Evolutionary conservation across 108 stramenopile species (phyloP), one percentile per base, ranked within the genome.

Genomic region (Skeletonema costatum): DNA sequence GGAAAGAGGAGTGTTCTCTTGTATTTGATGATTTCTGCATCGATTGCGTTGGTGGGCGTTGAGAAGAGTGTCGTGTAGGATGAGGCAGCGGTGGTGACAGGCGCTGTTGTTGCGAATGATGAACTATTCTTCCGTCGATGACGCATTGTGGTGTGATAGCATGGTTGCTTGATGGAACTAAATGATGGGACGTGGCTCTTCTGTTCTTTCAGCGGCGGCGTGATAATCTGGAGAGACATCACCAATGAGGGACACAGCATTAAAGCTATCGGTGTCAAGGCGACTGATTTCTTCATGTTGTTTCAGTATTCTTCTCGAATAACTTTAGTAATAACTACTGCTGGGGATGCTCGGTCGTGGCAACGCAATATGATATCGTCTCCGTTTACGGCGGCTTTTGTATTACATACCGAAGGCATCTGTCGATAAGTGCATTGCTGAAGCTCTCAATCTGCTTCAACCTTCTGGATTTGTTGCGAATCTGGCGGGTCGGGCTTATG

Each of bases 11-110:
- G 53, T 56, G 25, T 56, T 9, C 53, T 6, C 9, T 56, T 56
- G 25, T 19, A 56, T 17, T 38, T 38, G 62, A 66, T 60, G 1
- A 73, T 59, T 66, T 80, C 72, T 51, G 46, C 69, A 60, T 80
- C 72, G 12, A 74, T 68, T 41, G 68, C 32, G 14, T 81, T 58
- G 19, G 14, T 51, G 9, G 33, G 33, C 7, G 63, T 64, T 60
- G 64, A 48, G 19, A 64, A 66, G n/a, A 48, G 73, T 56, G 53
- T 10, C 10, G 53, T 25, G 19, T 56, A 25, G 53, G 53, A 56
- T 56, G 53, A 10, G 25, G 9, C 16, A 46, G 44, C 44, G 44
- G 44, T 29, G 53, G n/a, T 56, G 25, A 1, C 44, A 3, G 14
- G 44, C 9, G 14, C 4, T 6, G 25, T 21, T 14, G 41, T 42